Conservation (phyloP, 108 stramenopile genomes). For the Aureococcus anophagefferens region DNA sequence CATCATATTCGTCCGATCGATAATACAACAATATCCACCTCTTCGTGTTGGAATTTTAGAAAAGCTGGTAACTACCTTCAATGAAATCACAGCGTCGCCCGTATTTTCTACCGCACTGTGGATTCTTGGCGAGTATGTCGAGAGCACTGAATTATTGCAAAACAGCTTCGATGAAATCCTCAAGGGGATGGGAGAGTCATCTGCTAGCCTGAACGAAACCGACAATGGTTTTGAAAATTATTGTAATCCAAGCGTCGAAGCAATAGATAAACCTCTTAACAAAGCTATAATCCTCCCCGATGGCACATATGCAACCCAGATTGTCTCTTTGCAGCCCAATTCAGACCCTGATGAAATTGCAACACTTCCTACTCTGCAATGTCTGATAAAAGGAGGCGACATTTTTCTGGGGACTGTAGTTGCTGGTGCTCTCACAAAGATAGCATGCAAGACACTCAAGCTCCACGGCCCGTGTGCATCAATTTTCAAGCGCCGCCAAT, state of each 20-base stretch:
- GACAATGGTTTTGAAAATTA: no score
- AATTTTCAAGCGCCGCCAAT: slow-evolving; percentile 47
- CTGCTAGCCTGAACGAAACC: no score
- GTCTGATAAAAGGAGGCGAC: no score
- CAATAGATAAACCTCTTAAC: no score
- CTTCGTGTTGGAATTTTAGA: slow-evolving; percentile 73
- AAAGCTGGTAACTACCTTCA: slow-evolving; percentile 72
- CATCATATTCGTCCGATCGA: slow-evolving; percentile 87
- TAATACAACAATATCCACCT: slow-evolving; percentile 84
- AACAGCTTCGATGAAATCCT: no score
- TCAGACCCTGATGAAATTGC: no score
- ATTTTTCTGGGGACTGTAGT: slow-evolving; percentile 82
- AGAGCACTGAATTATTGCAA: no score
- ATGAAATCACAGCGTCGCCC: slow-evolving; percentile 65
- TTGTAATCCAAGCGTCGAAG: no score
- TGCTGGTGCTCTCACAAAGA: slow-evolving; percentile 76
- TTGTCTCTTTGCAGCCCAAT: no score
- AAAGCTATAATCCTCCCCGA: slow-evolving; percentile 92
- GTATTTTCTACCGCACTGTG: slow-evolving; percentile 92
- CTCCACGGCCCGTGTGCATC: no score
- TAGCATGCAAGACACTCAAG: slow-evolving; percentile 51
- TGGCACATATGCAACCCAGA: slow-evolving; percentile 97
- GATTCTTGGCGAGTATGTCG: slow-evolving; percentile 95
- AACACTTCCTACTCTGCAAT: no score
- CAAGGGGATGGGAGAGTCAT: no score